Base-by-base conservation (phyloP, 441 rosid species). In the Brassica balearica region DNA sequence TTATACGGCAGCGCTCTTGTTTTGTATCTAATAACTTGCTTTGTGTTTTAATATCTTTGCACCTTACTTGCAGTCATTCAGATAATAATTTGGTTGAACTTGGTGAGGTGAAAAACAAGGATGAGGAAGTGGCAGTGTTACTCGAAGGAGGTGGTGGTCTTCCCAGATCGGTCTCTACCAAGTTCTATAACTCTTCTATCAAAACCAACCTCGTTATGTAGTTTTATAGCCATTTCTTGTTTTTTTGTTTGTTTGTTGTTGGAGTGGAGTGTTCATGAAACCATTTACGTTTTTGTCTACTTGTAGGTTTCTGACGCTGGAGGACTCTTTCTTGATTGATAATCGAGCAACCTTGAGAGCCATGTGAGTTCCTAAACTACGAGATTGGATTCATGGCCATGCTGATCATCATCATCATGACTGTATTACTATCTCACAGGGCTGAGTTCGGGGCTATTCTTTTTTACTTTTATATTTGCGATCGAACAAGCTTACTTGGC, bases 131-230 rank as follows among this genome's bases (percentile, higher is more conserved):
- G 32, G 88, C 95, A 66, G 90, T 90, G 83, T 85, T 96, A 85
- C 84, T 96, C 73, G 98, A 96, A 86, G 97, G 97, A 77, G 97
- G 99, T 81, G 97, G 98, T 81, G 97, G 99, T 81, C 90, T 94
- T 38, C 8, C 92, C 66, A 90, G 92, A 89, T 87, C 97, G 11
- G 80, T 91, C 61, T 96, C 98, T 79, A 74, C 90, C 15, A 90
- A 87, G 78, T 82, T 88, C 61, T 84, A 88, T 79, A 80, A 81
- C 75, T 84, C 93, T 73, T 75, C 91, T 64, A 77, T 91, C 76
- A 96, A 84, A 86, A 77, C 85, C 20, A 94, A 89, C 85, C 77
- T 96, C 81, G 89, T 88, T 65, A 92, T 97, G 97, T 96, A 61
- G 11, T 62, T 7, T 12, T 69, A 10, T 10, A 69, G 7, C 3